These are phyloP conservation scores for Setaria viridis DNA, from an alignment of 202 grass and related monocot genomes.

Conservation along the genomic window DNA sequence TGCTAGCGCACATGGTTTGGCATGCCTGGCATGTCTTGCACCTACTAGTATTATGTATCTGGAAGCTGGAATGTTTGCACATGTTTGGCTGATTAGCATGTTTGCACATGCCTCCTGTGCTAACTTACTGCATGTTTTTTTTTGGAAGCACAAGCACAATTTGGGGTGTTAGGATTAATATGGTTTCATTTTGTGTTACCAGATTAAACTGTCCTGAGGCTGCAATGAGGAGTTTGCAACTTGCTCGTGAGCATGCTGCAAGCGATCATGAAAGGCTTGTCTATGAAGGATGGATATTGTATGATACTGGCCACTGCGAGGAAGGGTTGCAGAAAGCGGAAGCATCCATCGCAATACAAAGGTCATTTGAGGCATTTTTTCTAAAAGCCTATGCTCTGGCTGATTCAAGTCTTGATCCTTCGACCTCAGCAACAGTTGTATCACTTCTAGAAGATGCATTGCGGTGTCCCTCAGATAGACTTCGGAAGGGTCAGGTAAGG, in stretches of 20 bases:
- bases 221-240: constrained; percentile 94
- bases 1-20: constrained; percentile 46
- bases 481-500: constrained; percentile 92
- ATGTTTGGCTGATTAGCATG: constrained; percentile 40
- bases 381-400: constrained; percentile 97
- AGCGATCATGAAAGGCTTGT: constrained; percentile 85
- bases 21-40: constrained; percentile 49
- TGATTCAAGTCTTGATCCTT: constrained; percentile 91
- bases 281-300: constrained; percentile 99
- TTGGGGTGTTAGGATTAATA: constrained; percentile 30
- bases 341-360: constrained; percentile 91
- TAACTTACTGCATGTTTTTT: constrained; percentile 30
- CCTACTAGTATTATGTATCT: constrained; percentile 32
- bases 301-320: constrained; percentile 97
- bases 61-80: constrained; percentile 50
- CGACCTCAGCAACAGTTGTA: constrained; percentile 82
- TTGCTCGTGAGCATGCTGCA: constrained; percentile 85
- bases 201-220: constrained; percentile 97
- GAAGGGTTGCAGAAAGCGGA: constrained; percentile 95
- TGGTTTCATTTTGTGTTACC: constrained; percentile 26
- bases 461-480: constrained; percentile 94
- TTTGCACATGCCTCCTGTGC: constrained; percentile 47
- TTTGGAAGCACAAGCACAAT: not conserved
- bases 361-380: constrained; percentile 99
- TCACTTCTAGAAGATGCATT: constrained; percentile 98